A percentile compares a stretch with the other conserved stretches of the same genome.
Conservation (phyloP, 306 rosid species). For the Trifolium pratense region DNA sequence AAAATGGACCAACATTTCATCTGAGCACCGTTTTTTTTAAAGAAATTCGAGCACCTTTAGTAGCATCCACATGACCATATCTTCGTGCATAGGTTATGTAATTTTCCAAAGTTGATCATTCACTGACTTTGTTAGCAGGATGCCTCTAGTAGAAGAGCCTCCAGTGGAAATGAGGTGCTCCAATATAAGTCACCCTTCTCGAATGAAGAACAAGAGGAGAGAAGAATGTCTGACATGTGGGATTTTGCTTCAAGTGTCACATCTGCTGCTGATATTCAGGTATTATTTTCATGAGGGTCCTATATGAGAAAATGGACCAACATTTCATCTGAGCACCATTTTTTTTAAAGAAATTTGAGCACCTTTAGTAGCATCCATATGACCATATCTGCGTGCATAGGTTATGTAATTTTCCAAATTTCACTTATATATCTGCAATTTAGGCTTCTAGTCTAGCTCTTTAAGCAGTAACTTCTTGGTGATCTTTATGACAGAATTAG, state of each 20-base stretch:
- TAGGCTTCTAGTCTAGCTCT: not conserved
- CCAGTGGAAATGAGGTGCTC: conserved; percentile 56
- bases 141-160: conserved; percentile 42
- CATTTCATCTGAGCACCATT: not conserved
- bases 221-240: conserved; percentile 91
- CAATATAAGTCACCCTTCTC: conserved; percentile 52
- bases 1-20: not conserved
- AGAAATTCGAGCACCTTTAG: not conserved
- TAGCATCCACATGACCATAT: not conserved
- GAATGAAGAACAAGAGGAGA: conserved; percentile 86
- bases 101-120: too few species aligned
- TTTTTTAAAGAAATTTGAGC: not conserved
- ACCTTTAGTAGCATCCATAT: not conserved
- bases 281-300: conserved; percentile 26
- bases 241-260: conserved; percentile 91
- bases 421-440: conserved; percentile 8
- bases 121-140: too few species aligned
- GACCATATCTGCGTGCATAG: not conserved
- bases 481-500: too few species aligned
- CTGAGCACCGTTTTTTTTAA: not conserved
- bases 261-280: conserved; percentile 59
- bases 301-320: not conserved
- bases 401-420: too few species aligned
- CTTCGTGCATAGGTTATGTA: not conserved
- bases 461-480: not conserved